Evolutionary conservation across 2,329 filamentous ascomycete genomes (phyloP), one percentile per base, ranked within the genome.

Genomic region (Fusarium zealandicum): DNA sequence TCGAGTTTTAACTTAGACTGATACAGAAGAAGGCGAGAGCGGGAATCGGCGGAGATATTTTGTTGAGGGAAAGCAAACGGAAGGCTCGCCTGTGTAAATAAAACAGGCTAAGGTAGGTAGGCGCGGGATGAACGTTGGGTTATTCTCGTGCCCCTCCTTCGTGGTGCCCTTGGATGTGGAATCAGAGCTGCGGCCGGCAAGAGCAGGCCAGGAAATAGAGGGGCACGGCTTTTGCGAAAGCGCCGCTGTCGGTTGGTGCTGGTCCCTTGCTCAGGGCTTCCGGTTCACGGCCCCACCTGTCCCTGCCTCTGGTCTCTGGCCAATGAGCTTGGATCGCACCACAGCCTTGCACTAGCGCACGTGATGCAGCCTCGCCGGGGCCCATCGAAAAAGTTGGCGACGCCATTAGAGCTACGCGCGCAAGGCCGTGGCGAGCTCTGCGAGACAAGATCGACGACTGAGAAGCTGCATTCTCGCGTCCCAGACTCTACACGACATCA

Each of bases 371-470:
- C 61, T 64, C 30, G 61, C 18, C 30, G 27, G 33, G 45, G 5
- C 41, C 51, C 63, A 56, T 66, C 63, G 56, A 68, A 68, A 68
- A 68, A 68, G 64, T 67, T 66, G 64, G 64, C 56, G 49, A 59
- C 55, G 51, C 37, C 6, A 48, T 37, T 51, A 50, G 45, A 51
- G 57, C 48, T 49, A 52, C 64, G 64, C 54, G 59, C 65, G 65
- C 56, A 50, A 63, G 57, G 57, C 58, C 57, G 60, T 43, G 52
- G 38, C 44, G 46, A 58, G 57, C 42, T 65, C 35, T 49, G 52
- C 52, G 59, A 49, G 56, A 58, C 50, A 59, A 55, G 57, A 57
- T 59, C 51, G 57, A 63, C 60, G 56, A 68, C 47, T 51, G 44
- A 53, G 56, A 54, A 64, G 39, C 56, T 52, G 31, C 28, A 57